phyloP scores from a whole-genome alignment of 2,329 filamentous ascomycete species.

The Arthrobotrys sinensis region DNA sequence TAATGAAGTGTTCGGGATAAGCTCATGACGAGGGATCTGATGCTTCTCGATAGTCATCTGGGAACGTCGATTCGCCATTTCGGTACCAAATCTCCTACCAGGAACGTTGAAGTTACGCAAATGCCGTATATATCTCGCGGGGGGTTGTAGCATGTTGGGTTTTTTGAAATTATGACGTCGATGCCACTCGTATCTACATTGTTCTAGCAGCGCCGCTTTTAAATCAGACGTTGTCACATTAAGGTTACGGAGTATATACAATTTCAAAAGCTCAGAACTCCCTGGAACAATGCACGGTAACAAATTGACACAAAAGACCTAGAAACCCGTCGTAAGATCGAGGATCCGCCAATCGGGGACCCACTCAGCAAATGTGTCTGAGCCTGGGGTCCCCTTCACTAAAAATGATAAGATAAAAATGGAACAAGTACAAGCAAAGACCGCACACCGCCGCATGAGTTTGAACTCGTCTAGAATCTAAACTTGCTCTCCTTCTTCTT shows the following conservation, averaged over 20 bases:
- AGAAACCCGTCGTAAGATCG: background rate
- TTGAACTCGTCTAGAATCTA: conserved; percentile 62
- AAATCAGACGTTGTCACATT: conserved; percentile 14
- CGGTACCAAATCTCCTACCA: conserved; percentile 65
- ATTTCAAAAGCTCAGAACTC: conserved; percentile 49
- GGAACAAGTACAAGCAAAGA: background rate
- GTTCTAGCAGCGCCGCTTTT: conserved; percentile 6
- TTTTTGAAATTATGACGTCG: conserved; percentile 8
- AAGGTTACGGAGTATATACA: conserved; percentile 63
- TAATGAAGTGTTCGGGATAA: conserved; percentile 77
- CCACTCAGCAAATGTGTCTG: conserved; percentile 51
- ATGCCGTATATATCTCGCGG: too few species aligned
- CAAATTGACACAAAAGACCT: conserved; percentile 11
- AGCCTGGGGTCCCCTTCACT: conserved; percentile 11
- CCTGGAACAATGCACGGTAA: conserved; percentile 32
- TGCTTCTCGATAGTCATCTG: conserved; percentile 74
- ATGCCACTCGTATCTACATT: background rate
- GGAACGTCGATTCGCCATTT: conserved; percentile 67
- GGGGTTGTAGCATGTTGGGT: conserved; percentile 1
- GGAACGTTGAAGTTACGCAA: background rate
- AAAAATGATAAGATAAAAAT: background rate
- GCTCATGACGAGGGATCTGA: conserved; percentile 73
- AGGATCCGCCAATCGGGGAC: conserved; percentile 19
- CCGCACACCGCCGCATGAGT: background rate
- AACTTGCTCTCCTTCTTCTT: conserved; percentile 75